Conservation (phyloP, 768 basidiomycete species). For the Phylloporus scabripes region DNA sequence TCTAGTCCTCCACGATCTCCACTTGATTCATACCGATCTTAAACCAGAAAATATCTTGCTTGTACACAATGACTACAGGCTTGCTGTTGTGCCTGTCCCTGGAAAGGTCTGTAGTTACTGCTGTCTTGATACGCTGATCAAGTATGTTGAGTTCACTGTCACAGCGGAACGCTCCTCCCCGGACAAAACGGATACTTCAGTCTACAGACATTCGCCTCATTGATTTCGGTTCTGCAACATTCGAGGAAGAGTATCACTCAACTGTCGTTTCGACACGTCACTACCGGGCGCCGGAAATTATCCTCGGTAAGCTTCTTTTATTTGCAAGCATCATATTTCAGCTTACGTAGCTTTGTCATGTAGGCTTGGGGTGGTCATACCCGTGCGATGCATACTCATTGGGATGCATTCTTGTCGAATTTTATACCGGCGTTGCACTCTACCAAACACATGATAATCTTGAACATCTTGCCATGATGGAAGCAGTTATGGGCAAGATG, state of each 20-base stretch:
- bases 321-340: constrained; percentile 11
- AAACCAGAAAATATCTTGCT: constrained; percentile 99
- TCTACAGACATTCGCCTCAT: constrained; percentile 93
- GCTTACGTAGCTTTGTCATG: constrained; percentile 7
- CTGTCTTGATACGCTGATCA: neutral
- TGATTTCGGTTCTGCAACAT: constrained; percentile 98
- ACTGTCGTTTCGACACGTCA: constrained; percentile 97
- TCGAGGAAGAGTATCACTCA: constrained; percentile 97
- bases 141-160: constrained; percentile 11
- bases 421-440: constrained; percentile 95
- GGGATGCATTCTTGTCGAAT: constrained; percentile 98
- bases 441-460: constrained; percentile 99
- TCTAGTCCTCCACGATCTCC: constrained; percentile 83
- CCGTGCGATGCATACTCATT: constrained; percentile 98
- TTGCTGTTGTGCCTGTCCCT: constrained; percentile 52
- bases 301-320: constrained; percentile 64
- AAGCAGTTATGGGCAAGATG: constrained; percentile 98
- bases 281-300: constrained; percentile 98
- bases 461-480: constrained; percentile 99
- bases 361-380: constrained; percentile 96
- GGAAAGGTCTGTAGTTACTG: constrained; percentile 49
- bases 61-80: constrained; percentile 74
- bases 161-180: constrained; percentile 61
- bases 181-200: constrained; percentile 71
- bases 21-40: constrained; percentile 94